Evolutionary conservation across 495 filamentous ascomycete species (phyloP), one percentile per base, ranked within the genome.

Genomic region (Achaetomiella virescens): DNA sequence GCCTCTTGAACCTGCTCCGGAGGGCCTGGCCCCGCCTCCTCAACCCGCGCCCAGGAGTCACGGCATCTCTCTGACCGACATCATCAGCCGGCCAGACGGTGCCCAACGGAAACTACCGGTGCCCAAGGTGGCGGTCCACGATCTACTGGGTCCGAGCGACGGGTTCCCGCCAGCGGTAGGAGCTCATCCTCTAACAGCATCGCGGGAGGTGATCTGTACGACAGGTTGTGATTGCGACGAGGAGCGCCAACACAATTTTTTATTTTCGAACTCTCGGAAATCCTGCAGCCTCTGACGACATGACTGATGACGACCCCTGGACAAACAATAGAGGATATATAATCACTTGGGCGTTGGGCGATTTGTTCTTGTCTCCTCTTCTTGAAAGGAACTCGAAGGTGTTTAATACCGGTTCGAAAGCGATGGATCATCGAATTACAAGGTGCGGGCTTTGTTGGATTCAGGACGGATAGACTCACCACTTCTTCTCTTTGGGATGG

Each of bases 81-180:
- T 98, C 68, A 93, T 98, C 74, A 88, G 84, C 58, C 85, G 85
- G 53, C 78, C 89, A 1, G 90, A 96, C 57, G 89, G 90, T 20
- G 82, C 85, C n/a, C 86, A 91, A 66, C 76, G 93, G 59, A 97
- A 97, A 72, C 76, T 98, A n/a, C 93, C 93, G 0, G 86, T 91
- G 2, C 90, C 90, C 49, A 95, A 91, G 66, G 87, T 96, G 17
- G 85, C 88, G 1, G 89, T 96, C 5, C 90, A 95, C 59, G 91
- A 96, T 61, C 77, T 97, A 59, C 71, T 97, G 54, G 86, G 83
- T 55, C 77, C 81, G 1, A 71, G 75, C 41, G 81, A 76, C 50
- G 85, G 84, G 2, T 90, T 84, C 66, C 71, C 58, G 48, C 54
- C 24, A 78, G 76, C 58, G 75, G 75, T 51, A 68, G 75, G 58